Percentiles rank a stretch among this genome's conserved stretches.
phyloP scores from a whole-genome alignment of 495 filamentous ascomycete genomes.

The Neurospora sp. region DNA sequence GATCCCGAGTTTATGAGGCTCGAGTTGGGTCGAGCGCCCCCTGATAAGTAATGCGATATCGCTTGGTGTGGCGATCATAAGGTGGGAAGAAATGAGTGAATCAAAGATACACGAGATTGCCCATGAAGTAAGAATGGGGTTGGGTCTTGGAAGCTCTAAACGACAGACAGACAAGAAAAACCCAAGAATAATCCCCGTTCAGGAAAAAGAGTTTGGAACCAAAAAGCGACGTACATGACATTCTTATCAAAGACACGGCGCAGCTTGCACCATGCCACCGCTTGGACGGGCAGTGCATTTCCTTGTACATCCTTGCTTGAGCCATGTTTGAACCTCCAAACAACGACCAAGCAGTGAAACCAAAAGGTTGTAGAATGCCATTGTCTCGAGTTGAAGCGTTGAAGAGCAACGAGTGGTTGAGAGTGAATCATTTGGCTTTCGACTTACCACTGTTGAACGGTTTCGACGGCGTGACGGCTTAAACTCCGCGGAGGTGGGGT shows the following conservation, averaged over 20 bases:
- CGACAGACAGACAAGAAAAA: not conserved
- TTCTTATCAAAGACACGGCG: not conserved
- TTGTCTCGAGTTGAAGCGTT: slow-evolving; percentile 8
- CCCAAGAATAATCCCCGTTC: not conserved
- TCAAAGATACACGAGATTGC: not conserved
- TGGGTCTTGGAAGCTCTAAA: not conserved
- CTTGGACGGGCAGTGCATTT: slow-evolving; percentile 1
- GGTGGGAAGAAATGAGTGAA: not conserved
- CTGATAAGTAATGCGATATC: not conserved
- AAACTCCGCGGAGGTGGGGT: not conserved
- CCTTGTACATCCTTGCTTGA: not conserved
- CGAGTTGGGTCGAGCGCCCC: not conserved
- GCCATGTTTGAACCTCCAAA: not conserved
- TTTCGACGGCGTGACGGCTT: not conserved
- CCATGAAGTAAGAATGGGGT: not conserved
- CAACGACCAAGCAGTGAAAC: not conserved
- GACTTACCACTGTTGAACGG: not conserved
- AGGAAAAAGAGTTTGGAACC: not conserved
- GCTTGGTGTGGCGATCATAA: not conserved
- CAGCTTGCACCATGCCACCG: not conserved
- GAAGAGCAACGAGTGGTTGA: slow-evolving; percentile 11
- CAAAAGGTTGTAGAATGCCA: not conserved
- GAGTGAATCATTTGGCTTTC: slow-evolving; percentile 11
- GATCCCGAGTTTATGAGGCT: not conserved
- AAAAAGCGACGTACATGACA: not conserved